Evolutionary conservation across 352 stramenopile species (phyloP).

Genomic region (Globisporangium paddicum): DNA sequence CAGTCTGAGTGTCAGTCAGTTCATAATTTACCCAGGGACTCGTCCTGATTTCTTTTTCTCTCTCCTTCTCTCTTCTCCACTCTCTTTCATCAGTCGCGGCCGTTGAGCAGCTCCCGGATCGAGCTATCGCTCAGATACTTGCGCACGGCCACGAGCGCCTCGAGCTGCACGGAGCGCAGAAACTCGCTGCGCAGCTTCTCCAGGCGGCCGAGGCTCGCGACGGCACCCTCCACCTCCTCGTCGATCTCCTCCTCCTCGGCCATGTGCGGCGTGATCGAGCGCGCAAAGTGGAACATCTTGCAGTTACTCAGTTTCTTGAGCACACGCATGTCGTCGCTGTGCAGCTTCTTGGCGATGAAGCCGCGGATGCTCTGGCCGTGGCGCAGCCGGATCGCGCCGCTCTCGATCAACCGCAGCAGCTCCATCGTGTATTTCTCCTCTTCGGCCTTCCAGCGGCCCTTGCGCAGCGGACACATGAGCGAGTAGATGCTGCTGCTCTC

Average conservation of each 20-base stretch:
- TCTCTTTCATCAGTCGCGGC: constrained; percentile 17
- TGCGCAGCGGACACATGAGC: constrained; percentile 68
- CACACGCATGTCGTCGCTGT: constrained; percentile 81
- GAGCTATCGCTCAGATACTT: constrained; percentile 70
- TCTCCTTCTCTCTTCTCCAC: neutral
- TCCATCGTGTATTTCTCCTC: constrained; percentile 74
- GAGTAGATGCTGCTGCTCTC: constrained; percentile 69
- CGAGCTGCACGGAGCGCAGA: constrained; percentile 67
- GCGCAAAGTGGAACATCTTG: constrained; percentile 73
- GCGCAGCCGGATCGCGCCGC: constrained; percentile 47
- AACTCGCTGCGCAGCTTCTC: constrained; percentile 65
- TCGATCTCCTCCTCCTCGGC: constrained; percentile 52
- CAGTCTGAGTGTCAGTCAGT: neutral
- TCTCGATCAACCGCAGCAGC: constrained; percentile 60
- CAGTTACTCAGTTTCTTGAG: constrained; percentile 85
- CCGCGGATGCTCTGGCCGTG: constrained; percentile 65
- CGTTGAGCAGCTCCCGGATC: constrained; percentile 59
- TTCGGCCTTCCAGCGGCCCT: constrained; percentile 68
- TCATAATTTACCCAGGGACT: neutral
- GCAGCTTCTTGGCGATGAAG: constrained; percentile 70
- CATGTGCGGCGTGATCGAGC: constrained; percentile 53
- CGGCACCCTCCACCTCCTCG: constrained; percentile 25
- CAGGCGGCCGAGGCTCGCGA: constrained; percentile 27
- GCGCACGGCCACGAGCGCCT: constrained; percentile 66
- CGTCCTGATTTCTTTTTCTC: neutral